phyloP scores from a whole-genome alignment of 345 rosid genomes.

The Hibiscus syriacus region DNA sequence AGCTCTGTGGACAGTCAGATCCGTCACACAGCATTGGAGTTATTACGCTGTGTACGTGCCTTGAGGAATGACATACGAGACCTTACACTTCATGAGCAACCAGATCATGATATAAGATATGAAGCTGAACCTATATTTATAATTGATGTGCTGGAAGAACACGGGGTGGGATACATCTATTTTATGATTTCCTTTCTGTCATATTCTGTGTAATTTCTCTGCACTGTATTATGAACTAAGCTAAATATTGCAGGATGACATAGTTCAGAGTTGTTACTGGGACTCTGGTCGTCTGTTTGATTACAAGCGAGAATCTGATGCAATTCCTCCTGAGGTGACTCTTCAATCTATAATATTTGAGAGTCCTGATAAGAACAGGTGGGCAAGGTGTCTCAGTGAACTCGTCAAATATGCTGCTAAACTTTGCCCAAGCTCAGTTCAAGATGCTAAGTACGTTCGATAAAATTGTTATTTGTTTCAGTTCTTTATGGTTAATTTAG shows the following conservation, averaged over 20 bases:
- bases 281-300: constrained; percentile 93
- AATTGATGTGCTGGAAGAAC: constrained; percentile 95
- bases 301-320: constrained; percentile 82
- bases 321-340: constrained; percentile 85
- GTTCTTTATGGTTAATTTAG: neutral
- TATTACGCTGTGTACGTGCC: constrained; percentile 93
- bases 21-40: constrained; percentile 89
- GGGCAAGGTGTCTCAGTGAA: constrained; percentile 94
- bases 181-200: constrained; percentile 9
- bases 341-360: constrained; percentile 91
- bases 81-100: constrained; percentile 47
- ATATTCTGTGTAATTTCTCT: constrained; percentile 9
- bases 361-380: constrained; percentile 92
- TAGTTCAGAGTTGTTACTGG: constrained; percentile 94
- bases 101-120: constrained; percentile 50
- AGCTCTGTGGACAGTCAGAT: constrained; percentile 95
- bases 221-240: constrained; percentile 15
- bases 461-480: neutral
- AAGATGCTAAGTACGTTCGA: constrained; percentile 78
- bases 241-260: constrained; percentile 65
- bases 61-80: constrained; percentile 82
- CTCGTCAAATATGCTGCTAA: constrained; percentile 89
- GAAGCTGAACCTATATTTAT: constrained; percentile 87
- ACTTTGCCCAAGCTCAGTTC: constrained; percentile 89
- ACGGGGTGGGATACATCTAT: constrained; percentile 57